These are phyloP conservation scores for Phallus indusiatus DNA, from an alignment of 768 basidiomycete genomes.

Conservation along the genomic window DNA sequence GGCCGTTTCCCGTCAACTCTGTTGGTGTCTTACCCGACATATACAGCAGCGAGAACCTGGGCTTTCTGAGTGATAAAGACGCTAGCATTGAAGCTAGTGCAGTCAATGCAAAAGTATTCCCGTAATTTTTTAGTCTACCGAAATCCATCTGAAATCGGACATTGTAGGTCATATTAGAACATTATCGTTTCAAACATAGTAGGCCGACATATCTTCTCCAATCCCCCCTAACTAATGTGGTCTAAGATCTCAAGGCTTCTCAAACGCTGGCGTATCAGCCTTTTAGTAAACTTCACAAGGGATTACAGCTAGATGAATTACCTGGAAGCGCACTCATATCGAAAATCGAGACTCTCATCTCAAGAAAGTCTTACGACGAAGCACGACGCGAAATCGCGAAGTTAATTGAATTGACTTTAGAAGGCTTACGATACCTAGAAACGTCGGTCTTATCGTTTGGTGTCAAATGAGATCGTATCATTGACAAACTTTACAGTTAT, in stretches of 20 bases:
- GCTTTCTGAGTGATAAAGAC: conserved; percentile 50
- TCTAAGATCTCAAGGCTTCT: conserved; percentile 48
- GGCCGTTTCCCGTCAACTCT: conserved; percentile 71
- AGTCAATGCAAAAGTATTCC: conserved; percentile 51
- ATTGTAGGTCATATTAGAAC: conserved; percentile 55
- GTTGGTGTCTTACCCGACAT: conserved; percentile 76
- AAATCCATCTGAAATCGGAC: not conserved
- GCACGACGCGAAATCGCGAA: conserved; percentile 40
- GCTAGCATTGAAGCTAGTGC: conserved; percentile 44
- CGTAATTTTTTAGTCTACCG: not conserved
- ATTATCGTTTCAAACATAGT: conserved; percentile 74
- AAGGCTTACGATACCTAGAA: conserved; percentile 69
- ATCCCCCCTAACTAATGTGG: not conserved
- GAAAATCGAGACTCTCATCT: conserved; percentile 39
- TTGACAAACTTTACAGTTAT: conserved; percentile 33
- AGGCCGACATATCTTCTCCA: conserved; percentile 12
- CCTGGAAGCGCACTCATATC: conserved; percentile 28
- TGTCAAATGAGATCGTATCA: not conserved
- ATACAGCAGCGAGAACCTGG: conserved; percentile 40
- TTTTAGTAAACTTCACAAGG: conserved; percentile 38
- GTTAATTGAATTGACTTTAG: conserved; percentile 44
- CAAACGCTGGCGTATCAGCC: conserved; percentile 57
- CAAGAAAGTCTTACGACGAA: conserved; percentile 32
- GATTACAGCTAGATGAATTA: conserved; percentile 18
- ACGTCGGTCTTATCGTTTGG: conserved; percentile 30